These are phyloP conservation scores for Pulveroboletus frians DNA, from an alignment of 768 basidiomycete genomes.

Conservation along the genomic window DNA sequence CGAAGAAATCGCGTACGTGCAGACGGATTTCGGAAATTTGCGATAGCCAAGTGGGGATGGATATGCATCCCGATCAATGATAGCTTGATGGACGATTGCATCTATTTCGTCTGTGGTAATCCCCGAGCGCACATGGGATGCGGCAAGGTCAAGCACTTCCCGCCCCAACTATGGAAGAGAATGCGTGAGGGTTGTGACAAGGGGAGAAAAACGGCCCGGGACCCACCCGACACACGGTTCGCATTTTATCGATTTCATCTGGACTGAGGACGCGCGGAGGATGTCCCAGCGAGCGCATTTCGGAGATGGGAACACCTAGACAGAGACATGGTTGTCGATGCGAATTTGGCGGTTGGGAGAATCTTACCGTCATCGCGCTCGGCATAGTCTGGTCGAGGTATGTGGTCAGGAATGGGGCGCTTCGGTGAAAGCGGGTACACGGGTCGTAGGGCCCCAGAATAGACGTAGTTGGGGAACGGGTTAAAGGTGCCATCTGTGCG, in stretches of 20 bases:
- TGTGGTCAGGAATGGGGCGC: conserved; percentile 75
- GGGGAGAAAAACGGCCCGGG: background rate
- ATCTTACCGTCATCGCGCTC: conserved; percentile 50
- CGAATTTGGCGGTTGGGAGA: background rate
- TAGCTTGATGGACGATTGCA: conserved; percentile 87
- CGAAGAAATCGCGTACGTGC: conserved; percentile 61
- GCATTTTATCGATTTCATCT: conserved; percentile 88
- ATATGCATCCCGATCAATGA: conserved; percentile 85
- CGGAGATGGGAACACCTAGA: conserved; percentile 56
- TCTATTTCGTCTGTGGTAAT: conserved; percentile 96
- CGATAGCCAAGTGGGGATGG: conserved; percentile 93
- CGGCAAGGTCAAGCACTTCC: conserved; percentile 91
- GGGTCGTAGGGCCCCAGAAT: conserved; percentile 75
- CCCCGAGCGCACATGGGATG: conserved; percentile 81
- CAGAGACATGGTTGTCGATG: background rate
- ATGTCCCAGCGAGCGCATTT: conserved; percentile 53
- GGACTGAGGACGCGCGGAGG: conserved; percentile 58
- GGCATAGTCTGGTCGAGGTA: conserved; percentile 86
- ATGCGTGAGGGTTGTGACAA: background rate
- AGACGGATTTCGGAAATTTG: conserved; percentile 90
- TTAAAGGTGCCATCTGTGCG: conserved; percentile 68
- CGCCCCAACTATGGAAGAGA: conserved; percentile 59
- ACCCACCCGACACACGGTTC: conserved; percentile 77
- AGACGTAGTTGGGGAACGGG: conserved; percentile 72
- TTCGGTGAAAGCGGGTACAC: conserved; percentile 82